Evolutionary conservation across 768 basidiomycete genomes (phyloP), one percentile per base, ranked within the genome.

Genomic region (Butyriboletus loyo): DNA sequence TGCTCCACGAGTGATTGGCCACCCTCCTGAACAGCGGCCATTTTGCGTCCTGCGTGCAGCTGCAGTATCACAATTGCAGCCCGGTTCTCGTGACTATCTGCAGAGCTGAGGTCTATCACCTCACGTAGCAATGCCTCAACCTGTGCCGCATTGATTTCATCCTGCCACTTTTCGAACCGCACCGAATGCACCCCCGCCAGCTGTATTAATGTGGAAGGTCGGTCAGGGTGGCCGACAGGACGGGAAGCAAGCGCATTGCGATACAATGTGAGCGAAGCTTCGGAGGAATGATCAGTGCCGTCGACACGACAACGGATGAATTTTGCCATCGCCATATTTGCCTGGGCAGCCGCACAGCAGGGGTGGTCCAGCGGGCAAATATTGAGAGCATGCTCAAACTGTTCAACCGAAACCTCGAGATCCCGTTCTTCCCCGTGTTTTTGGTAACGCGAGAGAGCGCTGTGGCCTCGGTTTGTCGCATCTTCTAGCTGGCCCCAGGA

Each of bases 361-460:
- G 41, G 52, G 14, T 56, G 51, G 19, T 54, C 46, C 17, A 11
- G 28, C 9, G 52, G 44, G 22, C 55, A 56, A n/a, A 54, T 13
- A 24, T 22, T 10, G 13, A 56, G 41, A 13, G 42, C 55, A n/a
- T 10, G 41, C 22, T 53, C 25, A 31, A 56, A 54, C 0, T 35
- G 35, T 34, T 39, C 21, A 4, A 40, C 44, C 7, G 55, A 37
- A 15, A 3, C 9, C 28, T 54, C 41, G 11, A 53, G 46, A 15
- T 55, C 40, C n/a, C 4, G 28, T 21, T 14, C 37, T 8, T 15
- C 30, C 2, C 24, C 32, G 1, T 32, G n/a, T 5, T 28, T 34
- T 15, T n/a, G 22, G 40, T 55, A 55, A 25, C n/a, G n/a, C 9
- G 21, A 39, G 15, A 54, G 31, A 19, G 52, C 41, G 6, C 7